phyloP scores from a whole-genome alignment of 139 green algal species.

The Choricystis sp. region DNA sequence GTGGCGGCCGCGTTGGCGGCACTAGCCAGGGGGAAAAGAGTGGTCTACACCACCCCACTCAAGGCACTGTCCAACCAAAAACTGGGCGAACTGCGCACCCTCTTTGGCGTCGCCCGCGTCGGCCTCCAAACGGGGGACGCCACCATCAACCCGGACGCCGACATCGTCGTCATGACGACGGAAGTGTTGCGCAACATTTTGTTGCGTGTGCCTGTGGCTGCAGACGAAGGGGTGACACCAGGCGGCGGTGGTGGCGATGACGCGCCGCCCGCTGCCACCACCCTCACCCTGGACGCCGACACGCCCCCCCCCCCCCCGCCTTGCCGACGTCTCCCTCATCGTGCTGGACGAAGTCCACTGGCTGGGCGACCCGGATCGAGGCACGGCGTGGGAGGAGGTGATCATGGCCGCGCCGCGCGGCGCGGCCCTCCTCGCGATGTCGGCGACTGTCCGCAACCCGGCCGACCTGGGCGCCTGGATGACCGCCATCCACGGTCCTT shows the following conservation, averaged over 20 bases:
- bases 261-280: background rate
- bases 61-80: conserved; percentile 90
- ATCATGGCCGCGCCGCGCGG: conserved; percentile 87
- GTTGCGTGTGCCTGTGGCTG: conserved; percentile 37
- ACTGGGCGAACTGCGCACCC: conserved; percentile 55
- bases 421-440: conserved; percentile 82
- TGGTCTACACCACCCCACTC: conserved; percentile 82
- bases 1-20: conserved; percentile 64
- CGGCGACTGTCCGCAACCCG: conserved; percentile 85
- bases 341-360: conserved; percentile 95
- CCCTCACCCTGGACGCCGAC: conserved; percentile 1
- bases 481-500: conserved; percentile 46
- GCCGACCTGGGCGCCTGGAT: conserved; percentile 90
- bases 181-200: conserved; percentile 98
- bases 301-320: conserved; percentile 23
- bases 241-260: background rate
- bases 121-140: conserved; percentile 85
- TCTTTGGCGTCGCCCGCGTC: conserved; percentile 16
- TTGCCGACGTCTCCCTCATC: conserved; percentile 71
- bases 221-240: background rate
- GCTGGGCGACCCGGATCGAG: conserved; percentile 53
- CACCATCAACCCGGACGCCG: conserved; percentile 65
- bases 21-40: conserved; percentile 49
- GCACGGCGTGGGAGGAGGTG: conserved; percentile 92
- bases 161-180: conserved; percentile 95